Conservation (phyloP, 345 rosid species). For the Citrus australasica region DNA sequence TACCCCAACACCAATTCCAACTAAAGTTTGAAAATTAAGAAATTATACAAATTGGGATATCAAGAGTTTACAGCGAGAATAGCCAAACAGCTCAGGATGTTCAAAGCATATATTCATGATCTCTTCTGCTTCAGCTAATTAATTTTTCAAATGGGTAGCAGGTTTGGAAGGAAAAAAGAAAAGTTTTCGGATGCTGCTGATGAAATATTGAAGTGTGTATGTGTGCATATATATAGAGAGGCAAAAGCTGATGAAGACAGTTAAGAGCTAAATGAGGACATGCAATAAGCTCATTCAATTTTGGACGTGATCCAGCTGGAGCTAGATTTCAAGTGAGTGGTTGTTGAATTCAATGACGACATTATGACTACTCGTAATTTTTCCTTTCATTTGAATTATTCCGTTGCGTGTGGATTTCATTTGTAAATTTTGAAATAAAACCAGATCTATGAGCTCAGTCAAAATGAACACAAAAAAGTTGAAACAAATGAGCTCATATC, state of each 20-base stretch:
- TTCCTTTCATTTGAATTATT: background rate
- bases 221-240: background rate
- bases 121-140: background rate
- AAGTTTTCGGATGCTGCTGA: background rate
- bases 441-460: background rate
- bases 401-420: background rate
- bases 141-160: no score
- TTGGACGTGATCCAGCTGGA: background rate
- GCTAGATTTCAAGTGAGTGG: background rate
- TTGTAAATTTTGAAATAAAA: background rate
- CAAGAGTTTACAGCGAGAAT: constrained; percentile 7
- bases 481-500: background rate
- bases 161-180: no score
- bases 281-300: background rate
- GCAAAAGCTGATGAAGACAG: background rate
- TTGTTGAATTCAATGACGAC: constrained; percentile 1
- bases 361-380: background rate
- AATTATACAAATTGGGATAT: background rate
- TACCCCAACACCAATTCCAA: background rate
- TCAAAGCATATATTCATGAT: background rate
- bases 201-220: background rate
- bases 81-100: constrained; percentile 6
- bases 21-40: background rate
- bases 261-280: background rate
- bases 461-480: background rate